phyloP scores from a whole-genome alignment of 257 asterid species.

The Haberlea rhodopensis region DNA sequence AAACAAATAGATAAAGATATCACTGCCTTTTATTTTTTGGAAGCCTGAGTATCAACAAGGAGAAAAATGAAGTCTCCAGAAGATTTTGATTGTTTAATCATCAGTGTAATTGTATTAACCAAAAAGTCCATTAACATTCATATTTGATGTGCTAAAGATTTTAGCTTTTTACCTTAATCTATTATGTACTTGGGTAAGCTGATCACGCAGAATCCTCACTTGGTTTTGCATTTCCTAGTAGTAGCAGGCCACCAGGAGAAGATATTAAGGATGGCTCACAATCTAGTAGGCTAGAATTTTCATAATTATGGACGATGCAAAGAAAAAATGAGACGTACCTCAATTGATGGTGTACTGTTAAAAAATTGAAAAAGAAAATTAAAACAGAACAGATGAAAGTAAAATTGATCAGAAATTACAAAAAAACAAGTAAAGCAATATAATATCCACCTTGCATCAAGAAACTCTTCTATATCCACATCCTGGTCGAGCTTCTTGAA shows the following conservation, averaged over 20 bases:
- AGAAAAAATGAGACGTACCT: slow-evolving; percentile 38
- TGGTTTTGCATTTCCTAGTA: too few relatives aligned
- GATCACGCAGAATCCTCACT: too few relatives aligned
- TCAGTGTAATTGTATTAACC: too few relatives aligned
- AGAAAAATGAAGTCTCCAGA: too few relatives aligned
- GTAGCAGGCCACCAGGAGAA: slow-evolving; percentile 15
- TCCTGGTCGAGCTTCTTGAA: slow-evolving; percentile 85
- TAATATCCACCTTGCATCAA: slow-evolving; percentile 60
- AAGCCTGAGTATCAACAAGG: too few relatives aligned
- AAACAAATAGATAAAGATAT: too few relatives aligned
- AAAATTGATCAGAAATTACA: slow-evolving; percentile 17
- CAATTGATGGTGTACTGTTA: slow-evolving; percentile 72
- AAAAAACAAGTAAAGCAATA: neutral
- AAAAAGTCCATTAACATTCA: too few relatives aligned
- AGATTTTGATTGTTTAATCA: neutral
- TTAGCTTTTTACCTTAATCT: neutral
- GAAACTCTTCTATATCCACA: slow-evolving; percentile 73
- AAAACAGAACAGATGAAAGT: neutral
- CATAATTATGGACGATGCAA: too few relatives aligned
- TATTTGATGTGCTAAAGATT: slow-evolving; percentile 17
- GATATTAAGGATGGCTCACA: too few relatives aligned
- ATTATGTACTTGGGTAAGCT: too few relatives aligned
- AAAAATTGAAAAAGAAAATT: slow-evolving; percentile 22
- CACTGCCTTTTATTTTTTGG: neutral
- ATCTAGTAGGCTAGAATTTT: too few relatives aligned